Evolutionary conservation across 345 rosid genomes (phyloP).

Genomic region (Sisymbrium irio): DNA sequence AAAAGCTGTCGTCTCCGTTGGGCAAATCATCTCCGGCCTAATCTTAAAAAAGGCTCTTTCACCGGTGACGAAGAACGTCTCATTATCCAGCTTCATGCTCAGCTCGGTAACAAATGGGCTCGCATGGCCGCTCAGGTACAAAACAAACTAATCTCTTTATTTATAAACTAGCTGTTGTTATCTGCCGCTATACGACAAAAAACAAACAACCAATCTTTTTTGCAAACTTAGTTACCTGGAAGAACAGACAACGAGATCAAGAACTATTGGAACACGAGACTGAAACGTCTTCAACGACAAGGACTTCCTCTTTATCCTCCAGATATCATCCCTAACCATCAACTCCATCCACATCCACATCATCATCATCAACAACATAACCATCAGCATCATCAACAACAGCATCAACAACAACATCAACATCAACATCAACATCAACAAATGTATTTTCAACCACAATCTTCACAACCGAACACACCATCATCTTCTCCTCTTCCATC

Average conservation of each 20-base stretch:
- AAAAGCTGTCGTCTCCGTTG: conserved; percentile 62
- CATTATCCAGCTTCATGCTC: conserved; percentile 54
- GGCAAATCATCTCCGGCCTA: conserved; percentile 58
- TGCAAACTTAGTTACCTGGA: conserved; percentile 46
- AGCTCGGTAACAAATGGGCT: conserved; percentile 62
- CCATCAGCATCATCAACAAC: background rate
- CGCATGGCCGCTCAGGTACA: conserved; percentile 64
- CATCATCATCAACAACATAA: conserved; percentile 10
- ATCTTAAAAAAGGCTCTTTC: conserved; percentile 53
- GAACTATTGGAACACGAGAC: conserved; percentile 71
- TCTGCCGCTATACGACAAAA: background rate
- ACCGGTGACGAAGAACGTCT: conserved; percentile 51
- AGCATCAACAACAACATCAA: background rate
- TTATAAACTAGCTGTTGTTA: background rate
- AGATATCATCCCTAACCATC: conserved; percentile 47
- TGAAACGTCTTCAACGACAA: conserved; percentile 63
- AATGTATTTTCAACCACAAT: conserved; percentile 29
- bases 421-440: conserved; percentile 12
- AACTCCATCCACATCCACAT: conserved; percentile 29
- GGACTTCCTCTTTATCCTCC: conserved; percentile 66
- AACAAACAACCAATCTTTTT: background rate
- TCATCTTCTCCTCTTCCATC: conserved; percentile 41
- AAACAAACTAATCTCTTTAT: background rate
- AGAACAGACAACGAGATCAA: conserved; percentile 78
- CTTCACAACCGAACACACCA: conserved; percentile 38